Evolutionary conservation across 2,329 filamentous ascomycete species (phyloP), one percentile per base, ranked within the genome.

Genomic region (Byssothecium circinans): DNA sequence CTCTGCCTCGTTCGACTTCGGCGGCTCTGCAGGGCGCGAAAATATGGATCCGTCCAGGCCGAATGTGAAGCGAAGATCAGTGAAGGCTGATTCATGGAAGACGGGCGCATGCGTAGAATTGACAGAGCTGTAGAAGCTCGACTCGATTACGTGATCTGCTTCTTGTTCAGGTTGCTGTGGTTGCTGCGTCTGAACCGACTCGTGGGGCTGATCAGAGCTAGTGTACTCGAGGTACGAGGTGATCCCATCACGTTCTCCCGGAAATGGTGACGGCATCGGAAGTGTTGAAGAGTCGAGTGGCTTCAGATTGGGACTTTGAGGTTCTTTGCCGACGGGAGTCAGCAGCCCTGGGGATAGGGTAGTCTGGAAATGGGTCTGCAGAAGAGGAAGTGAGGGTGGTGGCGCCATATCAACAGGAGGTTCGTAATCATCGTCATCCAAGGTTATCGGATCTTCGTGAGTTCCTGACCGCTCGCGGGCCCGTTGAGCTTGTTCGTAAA

Each of bases 241-340:
- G 32, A 45, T 54, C 2, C 34, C 40, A 20, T 64, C 62, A 8
- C 47, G 60, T 17, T 64, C 65, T 0, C 60, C 66, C 4, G 69
- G 69, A 37, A 72, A 72, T 0, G 69, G 69, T 2, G 69, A 72
- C 18, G 68, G 68, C 14, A 71, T 49, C n/a, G 69, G 68, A 2
- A 72, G 57, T 1, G 66, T 68, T 17, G 65, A 58, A 6, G 68
- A 70, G 25, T 68, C 65, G 10, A 68, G 50, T 0, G 69, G 68
- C 19, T 60, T 57, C 8, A 71, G 47, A 4, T 58, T 64, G 35
- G 68, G 68, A 47, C 67, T 71, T 25, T 53, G 54, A n/a, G 68
- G 68, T 46, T 67, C 64, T 46, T 47, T 56, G 25, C 62, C 65
- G 30, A 68, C 58, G 2, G 68, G 68, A 12, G 66, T 69, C 34